Evolutionary conservation across 2,329 filamentous ascomycete genomes (phyloP).

Genomic region (Fusarium sp.): DNA sequence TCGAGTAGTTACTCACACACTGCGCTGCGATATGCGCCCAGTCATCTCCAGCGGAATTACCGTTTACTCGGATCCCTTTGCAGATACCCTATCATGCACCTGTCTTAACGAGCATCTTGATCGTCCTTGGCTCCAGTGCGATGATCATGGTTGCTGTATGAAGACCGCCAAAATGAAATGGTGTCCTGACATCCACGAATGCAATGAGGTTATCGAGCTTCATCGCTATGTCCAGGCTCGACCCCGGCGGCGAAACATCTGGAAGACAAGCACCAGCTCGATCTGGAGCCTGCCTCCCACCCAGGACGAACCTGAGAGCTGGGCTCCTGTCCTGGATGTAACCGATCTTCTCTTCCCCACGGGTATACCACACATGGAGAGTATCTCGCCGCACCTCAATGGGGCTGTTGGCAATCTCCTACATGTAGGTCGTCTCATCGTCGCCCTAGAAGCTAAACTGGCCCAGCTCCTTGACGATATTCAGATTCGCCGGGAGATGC

Average conservation of each 20-base stretch:
- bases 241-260: conserved; percentile 1
- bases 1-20: conserved; percentile 42
- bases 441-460: not conserved
- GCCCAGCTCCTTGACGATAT: not conserved
- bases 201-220: conserved; percentile 12
- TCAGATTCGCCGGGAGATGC: not conserved
- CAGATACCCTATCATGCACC: conserved; percentile 30
- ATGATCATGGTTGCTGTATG: conserved; percentile 46
- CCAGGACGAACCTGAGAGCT: not conserved
- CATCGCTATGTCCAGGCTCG: conserved; percentile 37
- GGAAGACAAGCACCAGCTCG: not conserved
- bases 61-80: conserved; percentile 44
- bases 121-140: conserved; percentile 33
- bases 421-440: conserved; percentile 13
- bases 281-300: not conserved
- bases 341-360: conserved; percentile 10
- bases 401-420: conserved; percentile 9
- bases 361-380: conserved; percentile 1
- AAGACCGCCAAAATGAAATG: conserved; percentile 17
- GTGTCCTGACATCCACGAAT: conserved; percentile 30
- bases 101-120: conserved; percentile 22
- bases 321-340: not conserved
- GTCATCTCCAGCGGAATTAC: conserved; percentile 40
- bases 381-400: not conserved
- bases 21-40: conserved; percentile 47